Conservation (phyloP, 2,329 filamentous ascomycete genomes). For the Neofusicoccum ribis region DNA sequence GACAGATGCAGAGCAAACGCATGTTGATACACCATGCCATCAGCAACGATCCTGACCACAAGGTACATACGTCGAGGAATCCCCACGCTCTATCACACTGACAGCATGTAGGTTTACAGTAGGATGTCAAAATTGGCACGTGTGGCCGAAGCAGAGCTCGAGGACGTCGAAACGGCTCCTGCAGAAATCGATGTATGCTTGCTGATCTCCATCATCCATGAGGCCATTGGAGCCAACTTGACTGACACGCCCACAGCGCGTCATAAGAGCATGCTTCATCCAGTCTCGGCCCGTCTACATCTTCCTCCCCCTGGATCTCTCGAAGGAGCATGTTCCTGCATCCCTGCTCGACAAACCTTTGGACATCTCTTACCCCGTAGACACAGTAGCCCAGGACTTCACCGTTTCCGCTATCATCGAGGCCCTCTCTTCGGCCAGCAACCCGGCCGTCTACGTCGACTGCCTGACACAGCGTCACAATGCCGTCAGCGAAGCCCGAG, state of each 20-base stretch:
- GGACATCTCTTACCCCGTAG: conserved; percentile 33
- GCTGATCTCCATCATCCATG: neutral
- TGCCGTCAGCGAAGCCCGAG: conserved; percentile 34
- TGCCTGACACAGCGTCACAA: conserved; percentile 41
- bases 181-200: conserved; percentile 40
- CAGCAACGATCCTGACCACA: conserved; percentile 41
- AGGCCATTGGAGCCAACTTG: neutral
- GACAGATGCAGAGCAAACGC: conserved; percentile 41
- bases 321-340: conserved; percentile 34
- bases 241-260: conserved; percentile 27
- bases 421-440: conserved; percentile 35
- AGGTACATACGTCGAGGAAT: conserved; percentile 18
- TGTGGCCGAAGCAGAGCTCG: conserved; percentile 42
- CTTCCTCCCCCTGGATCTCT: conserved; percentile 47
- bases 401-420: conserved; percentile 37
- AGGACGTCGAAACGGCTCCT: conserved; percentile 41
- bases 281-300: conserved; percentile 47
- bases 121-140: conserved; percentile 40
- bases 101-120: conserved; percentile 36
- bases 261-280: conserved; percentile 45
- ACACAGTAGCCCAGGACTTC: conserved; percentile 28
- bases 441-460: conserved; percentile 43
- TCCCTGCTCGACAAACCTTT: conserved; percentile 39
- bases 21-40: conserved; percentile 52
- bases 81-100: neutral